Conservation (phyloP, 225 moss, liverwort and hornwort genomes). For the Asterella californica region DNA sequence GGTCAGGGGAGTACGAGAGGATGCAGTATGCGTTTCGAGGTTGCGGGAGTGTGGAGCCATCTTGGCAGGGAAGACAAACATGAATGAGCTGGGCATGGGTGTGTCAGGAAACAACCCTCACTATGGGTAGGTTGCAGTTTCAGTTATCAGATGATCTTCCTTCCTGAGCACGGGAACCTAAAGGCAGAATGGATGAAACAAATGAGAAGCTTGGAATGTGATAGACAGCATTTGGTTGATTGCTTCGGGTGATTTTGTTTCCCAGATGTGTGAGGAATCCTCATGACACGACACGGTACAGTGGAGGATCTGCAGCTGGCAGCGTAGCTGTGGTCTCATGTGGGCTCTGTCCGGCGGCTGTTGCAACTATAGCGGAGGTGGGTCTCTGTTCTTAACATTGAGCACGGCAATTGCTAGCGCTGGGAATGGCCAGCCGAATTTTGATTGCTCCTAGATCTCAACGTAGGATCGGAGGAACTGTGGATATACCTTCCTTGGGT, state of each 20-base stretch:
- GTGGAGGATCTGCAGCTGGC: constrained; percentile 19
- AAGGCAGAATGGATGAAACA: too few species aligned
- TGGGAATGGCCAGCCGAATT: background rate
- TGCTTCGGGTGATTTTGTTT: background rate
- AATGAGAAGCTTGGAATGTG: background rate
- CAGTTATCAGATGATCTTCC: background rate
- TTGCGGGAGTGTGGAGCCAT: constrained; percentile 19
- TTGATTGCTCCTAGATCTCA: background rate
- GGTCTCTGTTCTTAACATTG: background rate
- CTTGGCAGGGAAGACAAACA: constrained; percentile 24
- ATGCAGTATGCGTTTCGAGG: constrained; percentile 20
- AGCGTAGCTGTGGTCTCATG: constrained; percentile 11
- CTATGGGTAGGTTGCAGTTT: constrained; percentile 4
- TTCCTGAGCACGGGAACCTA: too few species aligned
- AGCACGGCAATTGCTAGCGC: background rate
- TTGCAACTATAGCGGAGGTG: constrained; percentile 20
- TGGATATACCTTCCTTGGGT: too few species aligned
- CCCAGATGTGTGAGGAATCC: constrained; percentile 19
- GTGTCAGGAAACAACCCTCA: constrained; percentile 20
- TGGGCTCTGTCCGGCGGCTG: constrained; percentile 16
- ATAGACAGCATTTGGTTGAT: too few species aligned
- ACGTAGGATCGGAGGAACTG: too few species aligned
- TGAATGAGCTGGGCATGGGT: constrained; percentile 23
- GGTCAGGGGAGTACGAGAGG: background rate
- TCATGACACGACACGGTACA: constrained; percentile 1